phyloP scores from a whole-genome alignment of 108 stramenopile genomes.

The Phaeodactylum tricornutum region DNA sequence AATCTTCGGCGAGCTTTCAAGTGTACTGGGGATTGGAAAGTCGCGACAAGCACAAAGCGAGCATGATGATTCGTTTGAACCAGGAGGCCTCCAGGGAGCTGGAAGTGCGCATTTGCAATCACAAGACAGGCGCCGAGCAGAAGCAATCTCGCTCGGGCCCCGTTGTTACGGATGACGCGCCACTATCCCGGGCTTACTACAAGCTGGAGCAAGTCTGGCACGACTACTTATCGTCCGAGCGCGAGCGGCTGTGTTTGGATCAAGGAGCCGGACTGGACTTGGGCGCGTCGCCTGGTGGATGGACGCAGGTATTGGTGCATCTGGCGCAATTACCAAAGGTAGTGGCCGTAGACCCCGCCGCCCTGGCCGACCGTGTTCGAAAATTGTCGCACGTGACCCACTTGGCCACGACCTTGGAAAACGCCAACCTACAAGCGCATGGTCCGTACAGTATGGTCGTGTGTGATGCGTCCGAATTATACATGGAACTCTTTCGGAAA shows the following conservation, averaged over 20 bases:
- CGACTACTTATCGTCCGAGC: conserved; percentile 4
- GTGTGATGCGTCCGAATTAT: conserved; percentile 38
- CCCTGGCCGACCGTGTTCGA: conserved; percentile 27
- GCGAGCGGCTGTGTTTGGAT: conserved; percentile 1
- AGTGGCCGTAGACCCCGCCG: conserved; percentile 30
- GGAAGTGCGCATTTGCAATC: conserved; percentile 13
- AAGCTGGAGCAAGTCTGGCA: conserved; percentile 32
- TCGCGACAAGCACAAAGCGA: conserved; percentile 14
- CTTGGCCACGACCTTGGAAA: conserved; percentile 13
- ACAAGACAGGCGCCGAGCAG: conserved; percentile 14
- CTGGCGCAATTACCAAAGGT: conserved; percentile 16
- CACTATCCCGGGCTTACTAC: conserved; percentile 45
- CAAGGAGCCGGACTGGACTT: conserved; percentile 36
- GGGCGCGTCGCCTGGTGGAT: conserved; percentile 54
- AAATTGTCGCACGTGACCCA: conserved; percentile 24
- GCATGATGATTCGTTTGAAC: conserved; percentile 29
- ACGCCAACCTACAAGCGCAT: conserved; percentile 12
- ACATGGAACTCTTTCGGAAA: conserved; percentile 10
- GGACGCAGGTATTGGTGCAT: conserved; percentile 39
- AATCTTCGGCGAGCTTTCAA: not conserved
- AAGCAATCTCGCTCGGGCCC: not conserved
- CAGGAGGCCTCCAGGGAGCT: conserved; percentile 34
- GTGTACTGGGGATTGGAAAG: conserved; percentile 25
- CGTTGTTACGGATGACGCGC: conserved; percentile 3
- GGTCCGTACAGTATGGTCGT: conserved; percentile 38